phyloP scores from a whole-genome alignment of 345 rosid species.

The Geranium brycei region DNA sequence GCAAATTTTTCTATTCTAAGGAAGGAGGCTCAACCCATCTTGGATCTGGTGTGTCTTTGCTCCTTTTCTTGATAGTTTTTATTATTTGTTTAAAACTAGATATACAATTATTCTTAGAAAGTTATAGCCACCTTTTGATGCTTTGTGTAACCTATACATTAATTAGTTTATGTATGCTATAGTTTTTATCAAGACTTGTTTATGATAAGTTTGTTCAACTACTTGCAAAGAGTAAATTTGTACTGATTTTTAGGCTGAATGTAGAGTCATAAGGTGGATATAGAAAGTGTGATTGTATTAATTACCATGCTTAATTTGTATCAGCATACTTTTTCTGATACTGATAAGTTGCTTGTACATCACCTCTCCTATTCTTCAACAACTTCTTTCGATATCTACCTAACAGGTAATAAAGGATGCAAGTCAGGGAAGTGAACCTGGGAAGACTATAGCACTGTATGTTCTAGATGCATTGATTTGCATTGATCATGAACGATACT shows the following conservation, averaged over 20 bases:
- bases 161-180: not conserved
- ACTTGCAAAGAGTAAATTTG: not conserved
- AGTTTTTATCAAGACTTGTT: not conserved
- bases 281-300: no score
- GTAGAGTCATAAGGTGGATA: not conserved
- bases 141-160: not conserved
- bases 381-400: slow-evolving; percentile 10
- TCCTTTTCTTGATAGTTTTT: not conserved
- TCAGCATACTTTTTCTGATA: not conserved
- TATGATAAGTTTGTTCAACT: not conserved
- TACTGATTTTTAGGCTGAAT: not conserved
- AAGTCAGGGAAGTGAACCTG: slow-evolving; percentile 79
- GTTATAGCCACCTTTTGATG: not conserved
- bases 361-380: not conserved
- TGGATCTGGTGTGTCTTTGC: slow-evolving; percentile 50
- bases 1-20: slow-evolving; percentile 66
- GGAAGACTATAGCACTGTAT: slow-evolving; percentile 76
- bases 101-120: not conserved
- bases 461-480: slow-evolving; percentile 78
- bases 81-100: no score
- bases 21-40: slow-evolving; percentile 77
- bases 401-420: slow-evolving; percentile 78
- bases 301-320: not conserved
- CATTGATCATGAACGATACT: slow-evolving; percentile 72
- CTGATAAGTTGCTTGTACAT: not conserved